These are phyloP conservation scores for Lepidopterella palustris DNA, from an alignment of 495 filamentous ascomycete genomes.

Conservation along the genomic window DNA sequence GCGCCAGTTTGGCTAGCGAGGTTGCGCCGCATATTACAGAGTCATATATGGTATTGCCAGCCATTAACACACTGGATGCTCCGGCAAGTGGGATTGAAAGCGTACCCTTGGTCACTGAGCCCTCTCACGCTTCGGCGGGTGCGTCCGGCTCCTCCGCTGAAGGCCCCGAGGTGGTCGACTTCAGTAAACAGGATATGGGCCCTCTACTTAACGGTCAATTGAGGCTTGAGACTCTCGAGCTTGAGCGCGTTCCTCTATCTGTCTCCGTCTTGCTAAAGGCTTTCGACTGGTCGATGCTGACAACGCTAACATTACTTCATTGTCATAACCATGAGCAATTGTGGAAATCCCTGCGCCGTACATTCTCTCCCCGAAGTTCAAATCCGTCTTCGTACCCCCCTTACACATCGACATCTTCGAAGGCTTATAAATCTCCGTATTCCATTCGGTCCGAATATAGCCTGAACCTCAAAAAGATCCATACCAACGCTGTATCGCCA, in stretches of 20 bases:
- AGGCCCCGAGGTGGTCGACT: not conserved
- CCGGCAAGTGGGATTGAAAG: not conserved
- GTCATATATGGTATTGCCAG: not conserved
- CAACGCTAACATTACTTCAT: constrained; percentile 73
- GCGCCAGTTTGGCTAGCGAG: constrained; percentile 10
- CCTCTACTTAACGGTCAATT: constrained; percentile 43
- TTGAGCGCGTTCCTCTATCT: constrained; percentile 75
- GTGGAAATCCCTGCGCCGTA: constrained; percentile 70
- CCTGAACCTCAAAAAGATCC: constrained; percentile 70
- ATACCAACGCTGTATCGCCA: constrained; percentile 73
- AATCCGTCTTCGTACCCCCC: constrained; percentile 24
- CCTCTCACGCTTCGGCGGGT: not conserved
- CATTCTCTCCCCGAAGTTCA: constrained; percentile 54
- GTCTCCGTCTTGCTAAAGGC: constrained; percentile 60
- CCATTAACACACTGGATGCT: not conserved
- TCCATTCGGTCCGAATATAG: constrained; percentile 49
- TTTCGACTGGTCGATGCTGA: constrained; percentile 74
- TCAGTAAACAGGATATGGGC: not conserved
- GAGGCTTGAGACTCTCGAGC: constrained; percentile 66
- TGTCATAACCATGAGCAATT: constrained; percentile 73
- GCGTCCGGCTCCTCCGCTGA: not conserved
- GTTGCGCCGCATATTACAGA: not conserved
- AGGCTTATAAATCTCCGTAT: constrained; percentile 25
- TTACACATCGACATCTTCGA: constrained; percentile 20
- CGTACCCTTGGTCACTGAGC: not conserved